A percentile compares a stretch with the other conserved stretches of the same genome.
These are phyloP conservation scores for Pythium rhizo-oryzae DNA, from an alignment of 352 stramenopile genomes.

Conservation along the genomic window DNA sequence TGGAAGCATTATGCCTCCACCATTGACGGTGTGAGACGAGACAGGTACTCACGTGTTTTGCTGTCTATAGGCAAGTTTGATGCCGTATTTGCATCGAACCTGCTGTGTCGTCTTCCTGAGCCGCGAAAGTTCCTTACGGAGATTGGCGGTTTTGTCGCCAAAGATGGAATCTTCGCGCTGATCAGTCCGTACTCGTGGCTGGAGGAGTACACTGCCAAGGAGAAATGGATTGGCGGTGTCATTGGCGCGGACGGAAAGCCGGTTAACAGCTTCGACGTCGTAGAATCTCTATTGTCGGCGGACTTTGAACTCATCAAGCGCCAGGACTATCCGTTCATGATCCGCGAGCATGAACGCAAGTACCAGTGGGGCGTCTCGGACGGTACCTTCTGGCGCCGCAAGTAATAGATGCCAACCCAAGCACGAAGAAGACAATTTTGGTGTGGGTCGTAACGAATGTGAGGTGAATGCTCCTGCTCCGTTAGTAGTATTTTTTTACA, in stretches of 20 bases:
- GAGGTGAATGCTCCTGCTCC: conserved; percentile 20
- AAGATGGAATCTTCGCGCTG: conserved; percentile 93
- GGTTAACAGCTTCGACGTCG: conserved; percentile 70
- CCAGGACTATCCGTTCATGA: conserved; percentile 90
- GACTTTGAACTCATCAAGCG: conserved; percentile 84
- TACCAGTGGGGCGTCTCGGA: conserved; percentile 93
- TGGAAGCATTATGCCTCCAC: too few species aligned
- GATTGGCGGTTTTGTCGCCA: conserved; percentile 87
- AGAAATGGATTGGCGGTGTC: conserved; percentile 85
- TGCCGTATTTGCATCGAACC: conserved; percentile 94
- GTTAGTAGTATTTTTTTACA: conserved; percentile 30
- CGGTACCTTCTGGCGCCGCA: conserved; percentile 84
- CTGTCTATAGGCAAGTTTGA: conserved; percentile 86
- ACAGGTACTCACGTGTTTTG: neutral
- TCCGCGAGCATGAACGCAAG: conserved; percentile 92
- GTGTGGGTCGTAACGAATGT: neutral
- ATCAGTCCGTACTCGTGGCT: conserved; percentile 98
- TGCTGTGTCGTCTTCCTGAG: conserved; percentile 95
- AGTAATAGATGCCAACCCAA: conserved; percentile 29
- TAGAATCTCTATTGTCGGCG: conserved; percentile 52
- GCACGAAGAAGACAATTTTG: neutral
- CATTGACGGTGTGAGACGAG: too few species aligned
- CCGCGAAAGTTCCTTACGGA: conserved; percentile 91
- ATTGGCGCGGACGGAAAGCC: conserved; percentile 42
- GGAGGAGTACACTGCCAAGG: conserved; percentile 94